Base-by-base conservation (phyloP, 2,329 filamentous ascomycete genomes). In the Trichoderma gracile region DNA sequence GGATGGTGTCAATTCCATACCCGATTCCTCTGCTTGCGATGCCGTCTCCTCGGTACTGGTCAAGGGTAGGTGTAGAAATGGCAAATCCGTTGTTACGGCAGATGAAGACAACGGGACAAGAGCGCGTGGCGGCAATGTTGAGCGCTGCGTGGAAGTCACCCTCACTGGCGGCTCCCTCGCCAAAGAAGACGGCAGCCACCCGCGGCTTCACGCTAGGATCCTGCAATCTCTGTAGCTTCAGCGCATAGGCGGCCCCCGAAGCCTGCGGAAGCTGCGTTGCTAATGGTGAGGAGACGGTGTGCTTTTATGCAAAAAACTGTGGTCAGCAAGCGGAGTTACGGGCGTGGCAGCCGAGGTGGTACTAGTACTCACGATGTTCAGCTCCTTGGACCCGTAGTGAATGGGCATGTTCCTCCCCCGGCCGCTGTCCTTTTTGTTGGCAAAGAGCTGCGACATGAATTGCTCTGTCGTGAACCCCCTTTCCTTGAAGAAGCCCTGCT, bases 361-460 rank as follows among this genome's bases (percentile, higher is more conserved):
- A n/a, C n/a, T n/a, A n/a, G 1, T 21, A 80, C 86, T 75, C 75
- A 93, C 90, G 72, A 97, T 93, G 70, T 97, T 92, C 64, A 96
- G 81, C 68, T 91, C 88, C 64, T 83, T 86, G 75, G 90, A 93
- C 53, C 93, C 93, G 73, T 98, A 99, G 78, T 99, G 95, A 15
- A 98, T 91, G 0, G 95, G 95, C 95, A 99, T 99, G 72, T 97
- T 98, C 67, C 94, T 87, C 1, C 93, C 95, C 66, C 83, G 85
- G 1, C 94, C 93, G 0, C 82, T 77, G 71, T 99, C 95, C 68
- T 92, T 86, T 62, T 81, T 84, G 73, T 97, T 98, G 21, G 93
- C 88, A 78, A 98, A 97, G 9, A 99, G 79, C 76, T 99, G 95
- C 71, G 87, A 90, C 95, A 99, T 98, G 73, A 98, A 98, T 66